These are phyloP conservation scores for Claviceps sp. DNA, from an alignment of 2,329 filamentous ascomycete genomes.

Conservation along the genomic window DNA sequence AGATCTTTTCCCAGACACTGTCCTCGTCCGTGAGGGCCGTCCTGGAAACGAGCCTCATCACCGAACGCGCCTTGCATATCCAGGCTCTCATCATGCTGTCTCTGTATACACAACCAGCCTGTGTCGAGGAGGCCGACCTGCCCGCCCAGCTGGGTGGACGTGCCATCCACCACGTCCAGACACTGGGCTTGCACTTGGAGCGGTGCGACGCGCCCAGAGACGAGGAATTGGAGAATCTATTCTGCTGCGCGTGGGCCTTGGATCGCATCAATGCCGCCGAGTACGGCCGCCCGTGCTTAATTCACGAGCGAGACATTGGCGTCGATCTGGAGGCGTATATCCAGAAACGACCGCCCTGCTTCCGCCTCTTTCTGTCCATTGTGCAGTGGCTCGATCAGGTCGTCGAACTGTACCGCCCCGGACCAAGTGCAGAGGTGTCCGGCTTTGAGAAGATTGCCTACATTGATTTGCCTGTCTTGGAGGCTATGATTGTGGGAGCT, in stretches of 20 bases:
- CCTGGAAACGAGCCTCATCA: conserved; percentile 39
- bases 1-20: conserved; percentile 34
- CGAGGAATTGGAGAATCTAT: conserved; percentile 34
- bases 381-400: conserved; percentile 43
- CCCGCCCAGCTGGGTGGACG: conserved; percentile 39
- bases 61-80: conserved; percentile 40
- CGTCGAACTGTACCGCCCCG: conserved; percentile 46
- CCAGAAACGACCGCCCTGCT: conserved; percentile 36
- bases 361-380: conserved; percentile 42
- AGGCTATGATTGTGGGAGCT: conserved; percentile 42
- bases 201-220: conserved; percentile 25
- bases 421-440: conserved; percentile 26
- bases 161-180: conserved; percentile 44
- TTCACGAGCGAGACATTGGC: conserved; percentile 48
- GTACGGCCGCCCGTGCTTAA: conserved; percentile 44
- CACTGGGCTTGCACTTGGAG: conserved; percentile 39
- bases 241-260: conserved; percentile 47
- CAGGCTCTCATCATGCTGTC: conserved; percentile 41
- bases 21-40: conserved; percentile 35
- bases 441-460: conserved; percentile 30
- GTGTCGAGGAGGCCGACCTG: conserved; percentile 38
- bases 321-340: conserved; percentile 39
- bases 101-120: conserved; percentile 44
- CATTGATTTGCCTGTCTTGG: conserved; percentile 42
- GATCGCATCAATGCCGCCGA: conserved; percentile 46